A percentile compares a stretch with the other conserved stretches of the same genome.
phyloP scores from a whole-genome alignment of 169 alveolate genomes.

The Theileria orientalis region DNA sequence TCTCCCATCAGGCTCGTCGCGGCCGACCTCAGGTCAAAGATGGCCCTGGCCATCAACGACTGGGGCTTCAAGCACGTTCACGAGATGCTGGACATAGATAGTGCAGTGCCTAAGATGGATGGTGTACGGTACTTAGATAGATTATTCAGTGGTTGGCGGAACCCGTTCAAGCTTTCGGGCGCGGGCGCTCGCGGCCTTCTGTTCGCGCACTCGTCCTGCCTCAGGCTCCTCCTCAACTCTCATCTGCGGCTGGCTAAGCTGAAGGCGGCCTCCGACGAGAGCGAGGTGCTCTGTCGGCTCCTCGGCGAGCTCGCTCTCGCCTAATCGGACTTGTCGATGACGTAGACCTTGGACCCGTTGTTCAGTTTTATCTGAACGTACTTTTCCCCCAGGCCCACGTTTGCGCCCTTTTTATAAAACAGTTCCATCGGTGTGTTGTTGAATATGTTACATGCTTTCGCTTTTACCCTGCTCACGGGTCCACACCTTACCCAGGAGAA shows the following conservation, averaged over 20 bases:
- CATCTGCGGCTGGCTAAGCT: slow-evolving; percentile 27
- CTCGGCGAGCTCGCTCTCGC: not conserved
- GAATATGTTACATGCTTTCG: not conserved
- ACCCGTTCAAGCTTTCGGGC: slow-evolving; percentile 18
- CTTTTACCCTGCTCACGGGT: not conserved
- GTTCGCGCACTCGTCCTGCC: slow-evolving; percentile 38
- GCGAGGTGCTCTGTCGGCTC: not conserved
- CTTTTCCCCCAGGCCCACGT: slow-evolving; percentile 5
- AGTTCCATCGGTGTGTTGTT: not conserved
- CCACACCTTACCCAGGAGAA: not conserved
- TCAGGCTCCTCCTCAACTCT: slow-evolving; percentile 27
- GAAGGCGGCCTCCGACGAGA: not conserved
- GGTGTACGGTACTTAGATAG: not conserved
- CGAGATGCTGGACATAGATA: slow-evolving; percentile 7
- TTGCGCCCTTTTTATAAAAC: slow-evolving; percentile 19
- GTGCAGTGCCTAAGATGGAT: slow-evolving; percentile 1
- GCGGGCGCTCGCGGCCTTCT: slow-evolving; percentile 22
- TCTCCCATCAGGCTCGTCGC: slow-evolving; percentile 26
- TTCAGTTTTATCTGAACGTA: not conserved
- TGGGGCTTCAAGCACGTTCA: slow-evolving; percentile 20
- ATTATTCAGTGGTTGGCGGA: slow-evolving; percentile 21
- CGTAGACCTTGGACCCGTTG: slow-evolving; percentile 17
- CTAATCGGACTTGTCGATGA: slow-evolving; percentile 12
- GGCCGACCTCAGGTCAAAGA: not conserved
- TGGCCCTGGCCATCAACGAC: not conserved